Evolutionary conservation across 495 filamentous ascomycete species (phyloP), one percentile per base, ranked within the genome.

Genomic region (Lophium mytilinum): DNA sequence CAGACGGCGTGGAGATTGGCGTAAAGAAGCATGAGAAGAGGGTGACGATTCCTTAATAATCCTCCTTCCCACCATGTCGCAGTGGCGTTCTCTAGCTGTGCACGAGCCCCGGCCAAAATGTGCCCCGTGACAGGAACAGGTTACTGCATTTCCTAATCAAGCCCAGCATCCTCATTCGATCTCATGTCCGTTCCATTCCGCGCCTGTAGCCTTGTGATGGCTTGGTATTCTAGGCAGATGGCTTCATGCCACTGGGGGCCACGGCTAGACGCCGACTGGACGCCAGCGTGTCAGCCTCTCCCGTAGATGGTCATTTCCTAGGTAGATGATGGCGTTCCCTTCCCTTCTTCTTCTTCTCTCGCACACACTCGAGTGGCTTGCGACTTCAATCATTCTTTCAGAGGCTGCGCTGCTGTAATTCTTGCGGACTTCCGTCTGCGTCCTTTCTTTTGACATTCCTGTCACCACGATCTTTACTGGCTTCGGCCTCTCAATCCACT

Each of bases 371-470:
- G 50, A 54, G 45, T 46, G 50, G 19, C 50, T 53, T 55, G 43
- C 41, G 43, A 40, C 45, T 55, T 19, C 30, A 40, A 40, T 55
- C 53, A 33, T 33, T 55, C 53, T 55, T 42, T 37, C 24, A 33
- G 19, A 48, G 33, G 36, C 12, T 52, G 49, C 33, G 15, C 37
- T 33, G 49, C 49, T 8, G 33, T 6, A 30, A 17, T 46, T 30
- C 24, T 49, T 58, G 65, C 62, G 50, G 56, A 64, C 60, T 9
- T 55, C 62, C 63, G 62, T 64, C 63, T 65, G 65, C 62, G 65
- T 68, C 53, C 65, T 55, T 63, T 68, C 66, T 19, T 64, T 68
- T 43, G 52, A 54, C 40, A 56, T n/a, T 39, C 19, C 21, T 52
- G 42, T 59, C 47, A 50, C 40, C 58, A 66, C 59, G 39, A 43